Evolutionary conservation across 148 eudicot species (phyloP).

Genomic region (Bassia scoparia): DNA sequence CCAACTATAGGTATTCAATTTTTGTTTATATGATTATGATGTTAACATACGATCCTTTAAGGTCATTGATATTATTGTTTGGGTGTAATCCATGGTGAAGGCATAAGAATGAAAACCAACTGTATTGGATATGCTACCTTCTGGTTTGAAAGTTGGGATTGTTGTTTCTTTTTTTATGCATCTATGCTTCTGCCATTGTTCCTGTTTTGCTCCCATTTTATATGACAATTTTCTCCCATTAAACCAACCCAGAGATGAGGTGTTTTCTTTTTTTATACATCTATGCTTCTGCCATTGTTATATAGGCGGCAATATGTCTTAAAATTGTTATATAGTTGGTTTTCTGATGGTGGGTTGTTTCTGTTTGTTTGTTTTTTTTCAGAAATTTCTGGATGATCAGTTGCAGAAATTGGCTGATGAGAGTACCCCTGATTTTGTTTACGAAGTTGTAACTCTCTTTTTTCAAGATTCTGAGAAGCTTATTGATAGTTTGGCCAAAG

Average conservation of each 20-base stretch:
- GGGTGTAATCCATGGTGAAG: conserved; percentile 15
- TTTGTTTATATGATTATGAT: conserved; percentile 21
- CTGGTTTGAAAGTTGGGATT: neutral
- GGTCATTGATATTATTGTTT: conserved; percentile 9
- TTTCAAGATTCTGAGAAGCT: conserved; percentile 65
- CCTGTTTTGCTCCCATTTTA: too few species aligned
- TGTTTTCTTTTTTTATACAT: too few species aligned
- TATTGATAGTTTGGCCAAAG: conserved; percentile 42
- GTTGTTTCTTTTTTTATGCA: too few species aligned
- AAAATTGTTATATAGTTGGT: neutral
- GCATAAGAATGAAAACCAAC: conserved; percentile 12
- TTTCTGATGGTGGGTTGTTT: neutral
- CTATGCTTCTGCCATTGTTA: too few species aligned
- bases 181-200: too few species aligned
- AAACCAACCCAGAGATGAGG: too few species aligned
- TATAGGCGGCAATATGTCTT: too few species aligned
- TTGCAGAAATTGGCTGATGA: conserved; percentile 65
- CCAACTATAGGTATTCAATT: conserved; percentile 4
- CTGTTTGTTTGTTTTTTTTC: neutral
- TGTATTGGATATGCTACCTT: conserved; percentile 6
- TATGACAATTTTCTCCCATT: too few species aligned
- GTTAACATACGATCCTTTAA: conserved; percentile 1
- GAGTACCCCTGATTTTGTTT: conserved; percentile 56
- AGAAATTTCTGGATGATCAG: conserved; percentile 65
- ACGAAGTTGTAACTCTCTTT: conserved; percentile 54